phyloP scores from a whole-genome alignment of 768 basidiomycete genomes.

The Naganishia vaughanmartiniae region DNA sequence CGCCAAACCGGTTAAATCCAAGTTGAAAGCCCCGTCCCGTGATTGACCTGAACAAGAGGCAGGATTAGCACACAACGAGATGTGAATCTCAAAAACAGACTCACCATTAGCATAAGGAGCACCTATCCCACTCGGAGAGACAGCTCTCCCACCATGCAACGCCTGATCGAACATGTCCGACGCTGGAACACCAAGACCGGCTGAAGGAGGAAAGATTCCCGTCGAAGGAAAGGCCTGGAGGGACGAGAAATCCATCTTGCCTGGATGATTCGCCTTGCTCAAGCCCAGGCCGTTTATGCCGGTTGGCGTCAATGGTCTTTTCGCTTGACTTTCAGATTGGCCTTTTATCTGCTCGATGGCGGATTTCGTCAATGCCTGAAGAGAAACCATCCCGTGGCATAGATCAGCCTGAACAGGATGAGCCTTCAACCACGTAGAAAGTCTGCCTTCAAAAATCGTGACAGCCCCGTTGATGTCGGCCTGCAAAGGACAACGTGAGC shows the following conservation, averaged over 20 bases:
- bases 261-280: conserved; percentile 8
- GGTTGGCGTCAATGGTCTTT: neutral
- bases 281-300: neutral
- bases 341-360: conserved; percentile 26
- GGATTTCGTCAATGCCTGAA: conserved; percentile 45
- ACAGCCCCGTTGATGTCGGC: conserved; percentile 44
- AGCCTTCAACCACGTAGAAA: conserved; percentile 41
- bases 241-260: conserved; percentile 15
- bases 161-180: conserved; percentile 1
- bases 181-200: neutral
- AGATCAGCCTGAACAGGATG: conserved; percentile 50
- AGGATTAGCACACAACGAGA: neutral
- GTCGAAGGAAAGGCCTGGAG: conserved; percentile 30
- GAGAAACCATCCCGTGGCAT: conserved; percentile 43
- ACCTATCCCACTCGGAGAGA: neutral
- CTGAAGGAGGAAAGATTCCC: conserved; percentile 19
- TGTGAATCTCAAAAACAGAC: neutral
- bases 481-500: conserved; percentile 25
- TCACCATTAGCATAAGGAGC: neutral
- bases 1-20: conserved; percentile 20
- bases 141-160: neutral
- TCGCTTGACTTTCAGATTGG: conserved; percentile 1
- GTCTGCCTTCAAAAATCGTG: conserved; percentile 43
- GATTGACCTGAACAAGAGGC: conserved; percentile 1
- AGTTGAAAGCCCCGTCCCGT: conserved; percentile 10